phyloP scores from a whole-genome alignment of 208 protist genomes.

The Crithidia sp. region DNA sequence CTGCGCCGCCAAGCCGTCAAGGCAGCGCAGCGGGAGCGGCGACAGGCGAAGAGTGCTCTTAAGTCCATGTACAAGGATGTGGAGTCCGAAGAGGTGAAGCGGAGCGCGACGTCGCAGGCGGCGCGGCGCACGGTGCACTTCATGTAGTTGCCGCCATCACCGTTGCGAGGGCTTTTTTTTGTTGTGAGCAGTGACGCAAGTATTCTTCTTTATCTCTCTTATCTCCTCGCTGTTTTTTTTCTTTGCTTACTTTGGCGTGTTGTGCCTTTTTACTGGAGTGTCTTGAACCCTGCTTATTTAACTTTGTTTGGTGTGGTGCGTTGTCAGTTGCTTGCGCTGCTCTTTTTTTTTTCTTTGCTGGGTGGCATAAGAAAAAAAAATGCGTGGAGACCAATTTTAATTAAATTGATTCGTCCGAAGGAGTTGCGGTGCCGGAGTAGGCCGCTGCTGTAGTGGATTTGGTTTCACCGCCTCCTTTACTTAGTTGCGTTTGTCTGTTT shows the following conservation, averaged over 20 bases:
- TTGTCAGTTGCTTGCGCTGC: not conserved
- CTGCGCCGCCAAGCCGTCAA: slow-evolving; percentile 82
- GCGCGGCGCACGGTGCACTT: slow-evolving; percentile 71
- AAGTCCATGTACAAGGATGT: slow-evolving; percentile 80
- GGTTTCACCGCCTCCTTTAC: no score
- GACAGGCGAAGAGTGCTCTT: slow-evolving; percentile 78
- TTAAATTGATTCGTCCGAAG: no score
- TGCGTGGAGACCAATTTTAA: no score
- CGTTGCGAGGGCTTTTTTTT: not conserved
- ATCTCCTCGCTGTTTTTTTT: not conserved
- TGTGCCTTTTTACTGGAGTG: no score
- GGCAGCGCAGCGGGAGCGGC: slow-evolving; percentile 68
- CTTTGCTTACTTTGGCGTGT: no score
- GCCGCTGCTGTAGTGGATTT: no score
- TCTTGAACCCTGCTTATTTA: no score
- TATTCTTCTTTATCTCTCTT: slow-evolving; percentile 2
- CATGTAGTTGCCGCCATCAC: slow-evolving; percentile 25
- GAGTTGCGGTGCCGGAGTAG: no score
- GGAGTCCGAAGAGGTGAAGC: slow-evolving; percentile 68
- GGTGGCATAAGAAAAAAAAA: not conserved
- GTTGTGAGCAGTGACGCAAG: not conserved
- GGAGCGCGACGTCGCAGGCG: slow-evolving; percentile 38
- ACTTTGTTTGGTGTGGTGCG: not conserved
- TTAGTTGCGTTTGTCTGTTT: no score
- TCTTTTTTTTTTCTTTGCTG: slow-evolving; percentile 1